Evolutionary conservation across 352 stramenopile species (phyloP).

Genomic region (Pelagophyceae sp.): DNA sequence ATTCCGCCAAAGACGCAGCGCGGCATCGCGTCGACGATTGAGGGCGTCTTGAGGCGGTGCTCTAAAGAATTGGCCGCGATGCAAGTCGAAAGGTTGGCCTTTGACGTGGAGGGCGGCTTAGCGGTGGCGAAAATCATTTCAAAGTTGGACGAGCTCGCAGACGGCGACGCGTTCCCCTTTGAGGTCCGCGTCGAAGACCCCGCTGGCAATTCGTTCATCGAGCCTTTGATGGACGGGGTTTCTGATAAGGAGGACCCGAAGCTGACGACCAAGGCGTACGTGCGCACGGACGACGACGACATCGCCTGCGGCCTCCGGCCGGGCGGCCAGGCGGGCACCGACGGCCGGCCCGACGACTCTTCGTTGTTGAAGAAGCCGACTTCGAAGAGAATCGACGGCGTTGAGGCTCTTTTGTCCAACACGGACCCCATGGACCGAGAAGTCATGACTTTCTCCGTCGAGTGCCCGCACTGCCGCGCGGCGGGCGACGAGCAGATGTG

Average conservation of each 20-base stretch:
- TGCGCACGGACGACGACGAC: conserved; percentile 44
- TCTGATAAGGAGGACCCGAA: conserved; percentile 49
- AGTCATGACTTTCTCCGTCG: conserved; percentile 64
- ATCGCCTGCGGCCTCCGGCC: conserved; percentile 39
- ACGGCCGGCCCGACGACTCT: conserved; percentile 31
- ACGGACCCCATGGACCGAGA: conserved; percentile 31
- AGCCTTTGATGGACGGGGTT: conserved; percentile 70
- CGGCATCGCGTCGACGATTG: conserved; percentile 72
- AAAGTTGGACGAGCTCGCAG: conserved; percentile 52
- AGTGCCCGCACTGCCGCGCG: conserved; percentile 65
- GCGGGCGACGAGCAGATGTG: conserved; percentile 69
- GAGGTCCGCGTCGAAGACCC: conserved; percentile 72
- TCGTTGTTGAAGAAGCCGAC: too few relatives aligned
- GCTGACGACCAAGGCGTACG: conserved; percentile 59
- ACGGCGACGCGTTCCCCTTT: conserved; percentile 44
- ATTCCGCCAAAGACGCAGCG: conserved; percentile 70
- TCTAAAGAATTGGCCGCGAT: conserved; percentile 53
- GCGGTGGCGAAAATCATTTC: conserved; percentile 67
- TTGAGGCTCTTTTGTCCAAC: conserved; percentile 21
- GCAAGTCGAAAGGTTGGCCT: conserved; percentile 17
- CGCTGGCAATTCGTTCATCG: conserved; percentile 77
- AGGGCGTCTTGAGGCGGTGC: conserved; percentile 52
- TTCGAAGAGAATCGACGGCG: conserved; percentile 1
- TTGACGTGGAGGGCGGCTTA: conserved; percentile 10
- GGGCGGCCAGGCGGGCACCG: conserved; percentile 21